A percentile compares a stretch with the other conserved stretches of the same genome.
phyloP scores from a whole-genome alignment of 805 yeast species.

The Yarrowia deformans region DNA sequence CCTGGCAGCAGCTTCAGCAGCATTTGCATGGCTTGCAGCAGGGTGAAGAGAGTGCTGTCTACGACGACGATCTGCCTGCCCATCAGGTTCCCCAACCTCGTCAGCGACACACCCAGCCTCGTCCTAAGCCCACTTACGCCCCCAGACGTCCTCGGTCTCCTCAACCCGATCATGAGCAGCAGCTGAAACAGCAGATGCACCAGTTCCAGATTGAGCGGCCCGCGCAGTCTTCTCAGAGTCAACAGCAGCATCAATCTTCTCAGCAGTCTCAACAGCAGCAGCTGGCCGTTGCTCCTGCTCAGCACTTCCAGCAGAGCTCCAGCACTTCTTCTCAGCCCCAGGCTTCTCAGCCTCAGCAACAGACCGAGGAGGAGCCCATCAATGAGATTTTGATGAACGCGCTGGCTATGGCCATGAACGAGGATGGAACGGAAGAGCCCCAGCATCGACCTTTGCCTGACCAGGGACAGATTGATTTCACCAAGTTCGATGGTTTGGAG shows the following conservation, averaged over 20 bases:
- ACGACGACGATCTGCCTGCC: slow-evolving; percentile 16
- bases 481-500: slow-evolving; percentile 35
- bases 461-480: slow-evolving; percentile 34
- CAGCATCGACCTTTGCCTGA: slow-evolving; percentile 15
- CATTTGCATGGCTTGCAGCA: slow-evolving; percentile 29
- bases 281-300: slow-evolving; percentile 10
- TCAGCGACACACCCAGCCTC: slow-evolving; percentile 12
- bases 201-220: slow-evolving; percentile 39
- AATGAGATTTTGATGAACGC: slow-evolving; percentile 43
- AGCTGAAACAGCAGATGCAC: slow-evolving; percentile 39
- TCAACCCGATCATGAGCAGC: slow-evolving; percentile 35
- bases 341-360: slow-evolving; percentile 21
- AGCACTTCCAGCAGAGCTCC: slow-evolving; percentile 18
- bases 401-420: slow-evolving; percentile 42
- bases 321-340: not conserved
- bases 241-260: slow-evolving; percentile 3
- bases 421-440: slow-evolving; percentile 19
- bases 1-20: slow-evolving; percentile 38
- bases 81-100: slow-evolving; percentile 14
- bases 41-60: slow-evolving; percentile 32
- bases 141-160: slow-evolving; percentile 24
- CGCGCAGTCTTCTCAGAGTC: slow-evolving; percentile 1
- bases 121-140: not conserved
- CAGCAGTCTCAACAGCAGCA: slow-evolving; percentile 20
- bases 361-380: slow-evolving; percentile 37